These are phyloP conservation scores for Eimeria praecox DNA, from an alignment of 169 alveolate species.

Conservation along the genomic window DNA sequence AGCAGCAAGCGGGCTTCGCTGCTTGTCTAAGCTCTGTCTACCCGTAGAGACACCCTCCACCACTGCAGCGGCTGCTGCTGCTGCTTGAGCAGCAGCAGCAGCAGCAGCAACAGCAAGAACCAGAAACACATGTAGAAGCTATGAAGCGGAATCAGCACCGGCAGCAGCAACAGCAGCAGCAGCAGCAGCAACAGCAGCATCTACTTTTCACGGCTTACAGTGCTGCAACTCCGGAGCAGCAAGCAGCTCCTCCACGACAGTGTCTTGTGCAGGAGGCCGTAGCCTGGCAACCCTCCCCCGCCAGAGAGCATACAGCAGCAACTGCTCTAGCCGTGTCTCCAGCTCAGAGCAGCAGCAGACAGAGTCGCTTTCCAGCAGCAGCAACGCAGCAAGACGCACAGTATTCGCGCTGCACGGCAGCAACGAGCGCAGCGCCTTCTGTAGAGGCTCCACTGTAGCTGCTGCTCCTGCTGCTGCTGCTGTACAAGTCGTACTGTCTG, in stretches of 20 bases:
- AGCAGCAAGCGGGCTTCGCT: not conserved
- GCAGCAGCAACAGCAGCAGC: not conserved
- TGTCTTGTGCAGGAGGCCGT: conserved; percentile 76
- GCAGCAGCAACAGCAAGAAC: conserved; percentile 28
- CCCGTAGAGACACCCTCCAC: not conserved
- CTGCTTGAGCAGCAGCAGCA: conserved; percentile 18
- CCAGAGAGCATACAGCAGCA: conserved; percentile 81
- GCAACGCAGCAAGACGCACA: conserved; percentile 81
- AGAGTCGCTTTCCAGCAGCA: conserved; percentile 81
- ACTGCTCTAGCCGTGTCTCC: conserved; percentile 80
- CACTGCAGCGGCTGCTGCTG: not conserved
- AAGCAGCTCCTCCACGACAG: conserved; percentile 77
- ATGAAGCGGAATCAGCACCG: too few species aligned
- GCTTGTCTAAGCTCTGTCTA: not conserved
- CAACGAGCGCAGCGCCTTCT: conserved; percentile 47
- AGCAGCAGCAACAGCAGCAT: conserved; percentile 53
- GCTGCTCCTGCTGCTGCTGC: conserved; percentile 72
- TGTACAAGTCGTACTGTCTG: conserved; percentile 9
- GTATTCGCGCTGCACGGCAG: conserved; percentile 75
- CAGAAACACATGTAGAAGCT: too few species aligned
- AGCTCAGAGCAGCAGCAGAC: conserved; percentile 74
- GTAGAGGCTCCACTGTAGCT: conserved; percentile 7
- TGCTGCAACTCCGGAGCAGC: conserved; percentile 63
- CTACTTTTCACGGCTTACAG: conserved; percentile 71
- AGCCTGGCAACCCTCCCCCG: conserved; percentile 64